These are phyloP conservation scores for Dicorynia guianensis DNA, from an alignment of 306 rosid species.

Conservation along the genomic window DNA sequence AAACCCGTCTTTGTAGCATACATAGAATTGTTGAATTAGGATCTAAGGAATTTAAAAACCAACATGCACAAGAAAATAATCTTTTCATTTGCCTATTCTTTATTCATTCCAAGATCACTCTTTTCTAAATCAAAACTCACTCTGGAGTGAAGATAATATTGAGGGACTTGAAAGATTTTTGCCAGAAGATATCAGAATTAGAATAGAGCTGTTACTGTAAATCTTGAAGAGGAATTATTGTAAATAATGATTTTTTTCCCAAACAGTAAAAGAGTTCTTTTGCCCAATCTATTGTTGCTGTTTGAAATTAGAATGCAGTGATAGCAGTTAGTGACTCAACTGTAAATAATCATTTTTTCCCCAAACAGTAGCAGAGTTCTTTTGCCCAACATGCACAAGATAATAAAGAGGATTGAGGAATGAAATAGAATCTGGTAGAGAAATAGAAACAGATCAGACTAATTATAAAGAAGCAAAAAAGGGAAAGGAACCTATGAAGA, in stretches of 20 bases:
- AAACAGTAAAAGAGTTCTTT: neutral
- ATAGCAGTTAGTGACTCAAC: too few relatives aligned
- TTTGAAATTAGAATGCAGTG: neutral
- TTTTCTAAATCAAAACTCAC: neutral
- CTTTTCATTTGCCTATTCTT: neutral
- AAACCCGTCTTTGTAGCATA: too few relatives aligned
- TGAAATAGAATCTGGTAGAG: slow-evolving; percentile 27
- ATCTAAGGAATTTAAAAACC: too few relatives aligned
- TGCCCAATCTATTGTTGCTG: neutral
- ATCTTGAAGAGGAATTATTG: neutral
- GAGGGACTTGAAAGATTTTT: neutral
- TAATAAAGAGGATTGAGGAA: neutral
- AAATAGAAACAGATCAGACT: slow-evolving; percentile 19
- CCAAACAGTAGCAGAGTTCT: too few relatives aligned
- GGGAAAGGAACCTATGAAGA: slow-evolving; percentile 71
- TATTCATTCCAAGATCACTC: neutral
- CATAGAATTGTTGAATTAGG: too few relatives aligned
- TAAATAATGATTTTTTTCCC: slow-evolving; percentile 9
- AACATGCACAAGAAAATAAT: too few relatives aligned
- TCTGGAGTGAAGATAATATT: neutral
- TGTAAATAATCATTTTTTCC: too few relatives aligned
- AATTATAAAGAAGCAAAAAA: neutral
- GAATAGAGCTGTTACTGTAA: neutral
- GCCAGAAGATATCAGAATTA: neutral
- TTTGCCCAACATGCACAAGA: neutral